Base-by-base conservation (phyloP, 768 basidiomycete species). In the Mycena galopus region DNA sequence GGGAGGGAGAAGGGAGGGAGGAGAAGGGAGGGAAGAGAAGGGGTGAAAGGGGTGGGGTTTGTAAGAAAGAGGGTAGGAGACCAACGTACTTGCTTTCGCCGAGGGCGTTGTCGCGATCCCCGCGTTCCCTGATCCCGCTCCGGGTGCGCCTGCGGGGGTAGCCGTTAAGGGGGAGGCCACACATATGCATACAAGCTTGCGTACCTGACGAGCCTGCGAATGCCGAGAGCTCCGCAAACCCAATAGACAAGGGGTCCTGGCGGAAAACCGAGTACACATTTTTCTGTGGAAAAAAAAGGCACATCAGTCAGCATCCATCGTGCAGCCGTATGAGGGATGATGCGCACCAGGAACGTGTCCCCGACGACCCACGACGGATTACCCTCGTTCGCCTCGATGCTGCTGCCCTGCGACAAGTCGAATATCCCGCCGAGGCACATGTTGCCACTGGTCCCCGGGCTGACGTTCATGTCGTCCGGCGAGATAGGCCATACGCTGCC, bases 401-500 rank as follows among this genome's bases (percentile, higher is more conserved):
- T 84, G 32, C 82, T 87, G 2, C 92, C 92, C 7, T 80, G 76
- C 21, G 80, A 82, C 23, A 94, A 79, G 73, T 94, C 94, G 70
- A 94, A 94, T 62, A 95, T 88, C 3, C 88, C 92, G 35, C 94
- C 94, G 0, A 89, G 77, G 73, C 93, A 93, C 29, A 75, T 75
- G 39, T 10, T 14, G 12, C 39, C 39, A 16, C 39, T 47, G 17
- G 19, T 21, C 2, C 21, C 55, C 0, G 30, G 5, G 17, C 21
- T 32, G 9, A 21, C 9, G 79, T 93, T 95, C 88, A 99, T 93
- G 78, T 99, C 97, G 6, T 76, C 81, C 0, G 89, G 64, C 76
- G 83, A 88, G 79, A 99, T 94, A 8, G 92, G 81, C 93, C 98
- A 99, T 1, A 83, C 74, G 68, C 89, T 87, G 3, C 93, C 92